Percentiles rank a stretch among this genome's conserved stretches.
Evolutionary conservation across 2,329 filamentous ascomycete genomes (phyloP).

Genomic region (Colletotrichum kahawae): DNA sequence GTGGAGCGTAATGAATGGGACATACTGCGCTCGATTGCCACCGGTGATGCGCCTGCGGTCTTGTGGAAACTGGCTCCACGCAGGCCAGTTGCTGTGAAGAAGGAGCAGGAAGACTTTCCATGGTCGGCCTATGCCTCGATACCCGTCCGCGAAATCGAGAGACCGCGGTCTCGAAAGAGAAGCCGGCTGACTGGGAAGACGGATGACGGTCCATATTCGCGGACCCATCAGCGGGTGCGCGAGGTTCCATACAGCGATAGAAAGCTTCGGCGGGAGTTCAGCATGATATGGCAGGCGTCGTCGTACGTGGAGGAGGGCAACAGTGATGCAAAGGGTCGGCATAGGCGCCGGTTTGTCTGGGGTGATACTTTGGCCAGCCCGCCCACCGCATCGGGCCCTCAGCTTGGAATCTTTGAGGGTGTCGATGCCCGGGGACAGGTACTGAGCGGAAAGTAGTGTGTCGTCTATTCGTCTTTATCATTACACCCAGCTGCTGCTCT

Average conservation of each 20-base stretch:
- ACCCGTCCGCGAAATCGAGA: constrained; percentile 44
- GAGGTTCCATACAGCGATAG: constrained; percentile 34
- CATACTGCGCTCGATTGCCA: constrained; percentile 50
- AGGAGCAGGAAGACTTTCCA: constrained; percentile 33
- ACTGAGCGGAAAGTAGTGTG: background rate
- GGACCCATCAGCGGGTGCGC: constrained; percentile 28
- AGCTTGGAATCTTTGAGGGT: constrained; percentile 54
- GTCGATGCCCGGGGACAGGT: constrained; percentile 35
- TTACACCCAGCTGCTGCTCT: constrained; percentile 24
- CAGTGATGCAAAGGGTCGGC: constrained; percentile 27
- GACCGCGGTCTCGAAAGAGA: constrained; percentile 34
- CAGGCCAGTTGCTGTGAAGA: constrained; percentile 32
- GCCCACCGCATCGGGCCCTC: constrained; percentile 33
- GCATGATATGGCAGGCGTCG: constrained; percentile 48
- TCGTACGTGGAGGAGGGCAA: constrained; percentile 41
- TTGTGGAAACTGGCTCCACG: constrained; percentile 44
- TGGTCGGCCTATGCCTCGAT: constrained; percentile 48
- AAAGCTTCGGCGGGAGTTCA: constrained; percentile 54
- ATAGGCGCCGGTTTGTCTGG: constrained; percentile 49
- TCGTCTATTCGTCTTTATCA: background rate
- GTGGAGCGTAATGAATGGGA: constrained; percentile 61
- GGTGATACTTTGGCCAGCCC: constrained; percentile 37
- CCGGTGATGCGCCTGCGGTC: constrained; percentile 40
- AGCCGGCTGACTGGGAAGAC: constrained; percentile 40
- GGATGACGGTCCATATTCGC: constrained; percentile 42